phyloP scores from a whole-genome alignment of 495 filamentous ascomycete species.

The Jackrogersella multiformis region DNA sequence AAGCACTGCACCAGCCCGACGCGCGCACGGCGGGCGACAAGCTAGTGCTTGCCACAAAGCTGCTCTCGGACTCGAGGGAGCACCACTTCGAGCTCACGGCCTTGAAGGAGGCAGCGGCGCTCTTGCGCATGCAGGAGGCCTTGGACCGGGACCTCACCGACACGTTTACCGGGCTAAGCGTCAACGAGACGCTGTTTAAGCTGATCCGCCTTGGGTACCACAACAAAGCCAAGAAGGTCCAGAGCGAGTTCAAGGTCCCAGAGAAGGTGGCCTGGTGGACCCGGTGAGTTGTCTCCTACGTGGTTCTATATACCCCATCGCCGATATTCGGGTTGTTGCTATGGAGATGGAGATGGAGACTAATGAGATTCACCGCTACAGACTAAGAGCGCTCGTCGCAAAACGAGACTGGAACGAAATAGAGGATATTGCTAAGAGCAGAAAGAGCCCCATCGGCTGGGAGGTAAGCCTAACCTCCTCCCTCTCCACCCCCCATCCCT shows the following conservation, averaged over 20 bases:
- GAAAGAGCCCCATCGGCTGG: slow-evolving; percentile 96
- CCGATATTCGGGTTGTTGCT: too few relatives aligned
- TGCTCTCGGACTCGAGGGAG: slow-evolving; percentile 86
- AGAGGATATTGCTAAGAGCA: slow-evolving; percentile 77
- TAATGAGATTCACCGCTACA: slow-evolving; percentile 37
- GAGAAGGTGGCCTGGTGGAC: slow-evolving; percentile 93
- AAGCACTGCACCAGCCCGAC: slow-evolving; percentile 75
- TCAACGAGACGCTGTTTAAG: slow-evolving; percentile 91
- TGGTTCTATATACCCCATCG: not conserved
- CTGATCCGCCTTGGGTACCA: slow-evolving; percentile 77
- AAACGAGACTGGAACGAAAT: slow-evolving; percentile 91
- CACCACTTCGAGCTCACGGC: slow-evolving; percentile 76
- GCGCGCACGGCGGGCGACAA: slow-evolving; percentile 74
- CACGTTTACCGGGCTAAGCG: slow-evolving; percentile 77
- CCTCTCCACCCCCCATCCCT: slow-evolving; percentile 18
- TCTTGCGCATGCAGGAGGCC: slow-evolving; percentile 84
- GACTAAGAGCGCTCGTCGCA: slow-evolving; percentile 86
- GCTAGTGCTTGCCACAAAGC: slow-evolving; percentile 80
- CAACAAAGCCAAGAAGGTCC: slow-evolving; percentile 83
- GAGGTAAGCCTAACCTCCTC: slow-evolving; percentile 65
- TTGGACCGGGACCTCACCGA: slow-evolving; percentile 85
- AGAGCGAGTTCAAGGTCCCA: slow-evolving; percentile 90
- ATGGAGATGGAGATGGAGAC: not conserved
- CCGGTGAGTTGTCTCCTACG: slow-evolving; percentile 49
- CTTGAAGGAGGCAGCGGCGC: slow-evolving; percentile 76